Base-by-base conservation (phyloP, 1,139 yeast species). In the Geotrichum reessii region DNA sequence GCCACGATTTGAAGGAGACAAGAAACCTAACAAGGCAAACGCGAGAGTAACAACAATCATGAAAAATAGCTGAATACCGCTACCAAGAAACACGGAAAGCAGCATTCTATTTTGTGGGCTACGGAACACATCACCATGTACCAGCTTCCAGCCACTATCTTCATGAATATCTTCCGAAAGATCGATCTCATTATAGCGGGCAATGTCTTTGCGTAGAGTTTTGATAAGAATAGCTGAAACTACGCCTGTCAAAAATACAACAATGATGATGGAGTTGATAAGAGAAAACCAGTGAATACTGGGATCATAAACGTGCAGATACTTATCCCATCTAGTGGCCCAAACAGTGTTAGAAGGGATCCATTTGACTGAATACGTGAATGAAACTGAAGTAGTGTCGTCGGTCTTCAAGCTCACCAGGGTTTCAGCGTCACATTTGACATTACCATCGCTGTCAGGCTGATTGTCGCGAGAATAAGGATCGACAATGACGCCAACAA, bases 271-370 rank as follows among this genome's bases (percentile, higher is more conserved):
- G 64, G 95, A 90, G 74, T 91, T 90, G 66, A 90, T 76, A 65
- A 93, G 81, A 1, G 97, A 89, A 70, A 90, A 87, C 99, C 98
- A 92, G 75, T 93, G 98, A 66, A 93, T 87, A 71, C 87, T 86
- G 58, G 97, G 95, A 71, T 90, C 96, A 70, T 85, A 87, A 44
- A 87, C 95, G 68, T 90, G 96, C 68, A 93, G 80, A 71, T 93
- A 93, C 73, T 90, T 89, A 73, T 93, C 99, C 99, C 99, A 93
- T 76, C 99, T 85, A 1, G 98, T 93, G 37, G 98, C 98, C 99
- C 98, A 93, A 11, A 86, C 84, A 14, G 95, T 88, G 14, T 76
- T 76, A 17, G 95, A 86, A 60, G 81, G 80, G 33, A 75, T 72
- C 79, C 93, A 93, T 42, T 72, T 74, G 37, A 86, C 86, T 2